These are phyloP conservation scores for Saccharomyces pastorianus DNA, from an alignment of 1,139 yeast species.

Conservation along the genomic window DNA sequence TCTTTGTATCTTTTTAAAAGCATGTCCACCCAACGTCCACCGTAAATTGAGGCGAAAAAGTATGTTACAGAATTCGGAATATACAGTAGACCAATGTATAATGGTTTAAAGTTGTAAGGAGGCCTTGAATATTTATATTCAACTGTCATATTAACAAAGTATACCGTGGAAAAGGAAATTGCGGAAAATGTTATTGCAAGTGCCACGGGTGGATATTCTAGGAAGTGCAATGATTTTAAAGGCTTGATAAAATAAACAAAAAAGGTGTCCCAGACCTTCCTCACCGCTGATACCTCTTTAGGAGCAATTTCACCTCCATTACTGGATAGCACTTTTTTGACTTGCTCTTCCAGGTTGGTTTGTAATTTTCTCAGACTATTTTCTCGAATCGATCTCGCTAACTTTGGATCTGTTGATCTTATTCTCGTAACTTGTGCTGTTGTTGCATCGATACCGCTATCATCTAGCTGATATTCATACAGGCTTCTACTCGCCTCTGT, in stretches of 20 bases:
- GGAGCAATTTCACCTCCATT: slow-evolving; percentile 14
- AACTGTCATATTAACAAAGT: slow-evolving; percentile 68
- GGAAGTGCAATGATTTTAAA: slow-evolving; percentile 42
- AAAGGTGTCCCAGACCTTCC: slow-evolving; percentile 19
- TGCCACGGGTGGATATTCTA: slow-evolving; percentile 65
- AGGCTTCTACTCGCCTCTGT: slow-evolving; percentile 6
- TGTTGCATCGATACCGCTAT: slow-evolving; percentile 1
- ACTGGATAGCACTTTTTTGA: slow-evolving; percentile 23
- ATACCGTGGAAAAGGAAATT: slow-evolving; percentile 58
- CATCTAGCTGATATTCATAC: slow-evolving; percentile 10
- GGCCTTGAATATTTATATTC: slow-evolving; percentile 51
- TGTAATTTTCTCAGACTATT: slow-evolving; percentile 14
- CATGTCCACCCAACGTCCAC: slow-evolving; percentile 74
- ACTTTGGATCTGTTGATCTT: slow-evolving; percentile 24
- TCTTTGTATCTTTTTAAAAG: slow-evolving; percentile 48
- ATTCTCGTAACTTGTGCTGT: slow-evolving; percentile 29
- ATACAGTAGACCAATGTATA: slow-evolving; percentile 67
- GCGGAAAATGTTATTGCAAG: slow-evolving; percentile 59
- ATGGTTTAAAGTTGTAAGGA: slow-evolving; percentile 63
- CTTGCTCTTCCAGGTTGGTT: slow-evolving; percentile 24
- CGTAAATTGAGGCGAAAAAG: slow-evolving; percentile 60
- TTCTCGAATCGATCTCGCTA: slow-evolving; percentile 21
- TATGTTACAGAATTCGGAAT: slow-evolving; percentile 80
- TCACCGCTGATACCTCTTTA: slow-evolving; percentile 10
- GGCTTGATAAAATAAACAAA: slow-evolving; percentile 44